Conservation (phyloP, 2,329 filamentous ascomycete genomes). For the Drechmeria coniospora region DNA sequence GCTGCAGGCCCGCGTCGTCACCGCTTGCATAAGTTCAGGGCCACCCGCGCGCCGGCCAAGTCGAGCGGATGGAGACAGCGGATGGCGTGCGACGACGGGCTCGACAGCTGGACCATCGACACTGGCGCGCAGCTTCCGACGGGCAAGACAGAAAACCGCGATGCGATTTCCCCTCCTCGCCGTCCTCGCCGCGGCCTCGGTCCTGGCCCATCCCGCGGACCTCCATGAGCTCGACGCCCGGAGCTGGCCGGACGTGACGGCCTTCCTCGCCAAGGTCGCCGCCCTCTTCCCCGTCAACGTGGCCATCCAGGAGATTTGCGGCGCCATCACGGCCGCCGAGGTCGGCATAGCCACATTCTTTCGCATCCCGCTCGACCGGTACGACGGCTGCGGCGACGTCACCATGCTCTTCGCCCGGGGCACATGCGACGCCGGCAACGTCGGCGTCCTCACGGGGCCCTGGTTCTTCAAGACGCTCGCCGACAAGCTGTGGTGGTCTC, state of each 20-base stretch:
- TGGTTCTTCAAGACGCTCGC: conserved; percentile 11
- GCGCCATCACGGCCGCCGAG: conserved; percentile 4
- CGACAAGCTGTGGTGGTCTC: conserved; percentile 1
- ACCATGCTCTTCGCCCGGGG: conserved; percentile 15
- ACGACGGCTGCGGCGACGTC: conserved; percentile 11
- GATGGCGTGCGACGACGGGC: too few species aligned
- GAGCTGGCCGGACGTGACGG: conserved; percentile 2
- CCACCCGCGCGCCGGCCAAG: too few species aligned
- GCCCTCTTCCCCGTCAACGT: conserved; percentile 6
- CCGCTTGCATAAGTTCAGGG: too few species aligned
- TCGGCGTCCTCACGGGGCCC: conserved; percentile 14
- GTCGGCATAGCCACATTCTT: conserved; percentile 5
- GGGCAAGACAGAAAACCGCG: too few species aligned
- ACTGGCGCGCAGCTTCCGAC: too few species aligned
- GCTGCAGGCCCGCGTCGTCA: too few species aligned
- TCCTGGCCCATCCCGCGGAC: too few species aligned
- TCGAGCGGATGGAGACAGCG: too few species aligned
- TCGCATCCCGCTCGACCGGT: conserved; percentile 4
- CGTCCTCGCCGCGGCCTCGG: too few species aligned
- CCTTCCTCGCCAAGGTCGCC: conserved; percentile 3
- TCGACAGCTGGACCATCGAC: too few species aligned
- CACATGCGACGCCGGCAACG: conserved; percentile 15
- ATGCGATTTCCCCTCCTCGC: too few species aligned
- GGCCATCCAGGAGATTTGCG: conserved; percentile 6
- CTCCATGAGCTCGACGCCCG: background rate